Percentiles rank a stretch among this genome's conserved stretches.
Conservation (phyloP, 805 yeast species). For the Cyberlindnera sargentensis region DNA sequence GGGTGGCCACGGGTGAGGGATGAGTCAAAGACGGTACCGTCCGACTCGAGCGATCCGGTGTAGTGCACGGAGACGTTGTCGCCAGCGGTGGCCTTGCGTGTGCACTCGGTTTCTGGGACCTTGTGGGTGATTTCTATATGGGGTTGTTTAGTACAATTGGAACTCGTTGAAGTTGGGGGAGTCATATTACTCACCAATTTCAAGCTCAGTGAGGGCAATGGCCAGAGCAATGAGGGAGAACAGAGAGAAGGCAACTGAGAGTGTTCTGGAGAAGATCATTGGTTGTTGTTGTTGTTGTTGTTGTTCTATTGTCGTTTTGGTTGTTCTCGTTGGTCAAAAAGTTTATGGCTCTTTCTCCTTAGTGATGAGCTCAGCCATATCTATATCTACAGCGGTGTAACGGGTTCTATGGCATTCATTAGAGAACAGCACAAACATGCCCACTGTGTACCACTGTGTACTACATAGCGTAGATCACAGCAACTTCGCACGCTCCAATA, state of each 20-base stretch:
- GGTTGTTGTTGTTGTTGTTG: no score
- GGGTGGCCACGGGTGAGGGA: slow-evolving; percentile 62
- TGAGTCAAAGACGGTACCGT: slow-evolving; percentile 71
- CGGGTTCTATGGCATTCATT: no score
- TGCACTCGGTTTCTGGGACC: slow-evolving; percentile 47
- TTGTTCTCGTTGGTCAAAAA: no score
- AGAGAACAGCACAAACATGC: no score
- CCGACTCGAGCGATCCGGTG: slow-evolving; percentile 54
- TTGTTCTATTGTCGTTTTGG: no score
- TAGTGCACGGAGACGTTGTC: slow-evolving; percentile 74
- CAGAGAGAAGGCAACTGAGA: background rate
- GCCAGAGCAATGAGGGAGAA: background rate
- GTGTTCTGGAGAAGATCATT: background rate
- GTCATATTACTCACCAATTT: background rate
- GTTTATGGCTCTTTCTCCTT: no score
- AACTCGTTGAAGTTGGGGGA: no score
- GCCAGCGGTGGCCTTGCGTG: slow-evolving; percentile 50
- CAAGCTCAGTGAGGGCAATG: background rate
- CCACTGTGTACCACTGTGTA: no score
- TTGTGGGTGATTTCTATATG: slow-evolving; percentile 37
- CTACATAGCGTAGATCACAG: no score
- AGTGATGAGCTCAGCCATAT: no score
- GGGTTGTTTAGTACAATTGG: no score
- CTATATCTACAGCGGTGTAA: no score
- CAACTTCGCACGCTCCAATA: background rate